These are phyloP conservation scores for Pseudogymnoascus verrucosus DNA, from an alignment of 2,329 filamentous ascomycete genomes.

Conservation along the genomic window DNA sequence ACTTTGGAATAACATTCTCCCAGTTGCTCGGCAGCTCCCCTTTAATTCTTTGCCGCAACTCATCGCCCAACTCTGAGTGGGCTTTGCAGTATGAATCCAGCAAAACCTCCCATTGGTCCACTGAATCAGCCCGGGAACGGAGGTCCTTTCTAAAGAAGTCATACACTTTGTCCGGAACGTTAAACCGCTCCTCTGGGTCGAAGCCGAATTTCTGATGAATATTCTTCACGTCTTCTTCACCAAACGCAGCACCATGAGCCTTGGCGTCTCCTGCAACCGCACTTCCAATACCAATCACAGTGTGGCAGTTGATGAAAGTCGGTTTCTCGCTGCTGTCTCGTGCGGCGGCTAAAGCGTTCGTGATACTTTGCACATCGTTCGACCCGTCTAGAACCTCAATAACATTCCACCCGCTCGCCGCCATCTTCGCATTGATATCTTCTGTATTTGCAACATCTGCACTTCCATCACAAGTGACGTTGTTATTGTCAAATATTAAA, in stretches of 20 bases:
- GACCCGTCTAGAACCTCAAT: conserved; percentile 36
- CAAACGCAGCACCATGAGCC: conserved; percentile 43
- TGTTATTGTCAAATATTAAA: conserved; percentile 42
- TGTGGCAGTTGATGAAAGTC: conserved; percentile 40
- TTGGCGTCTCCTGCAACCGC: conserved; percentile 34
- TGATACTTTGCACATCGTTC: no score
- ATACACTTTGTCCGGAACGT: background rate
- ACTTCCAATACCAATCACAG: conserved; percentile 37
- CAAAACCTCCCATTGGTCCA: background rate
- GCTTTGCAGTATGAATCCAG: background rate
- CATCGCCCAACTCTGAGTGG: background rate
- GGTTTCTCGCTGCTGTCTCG: conserved; percentile 32
- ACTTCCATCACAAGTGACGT: conserved; percentile 39
- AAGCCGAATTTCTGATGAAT: background rate
- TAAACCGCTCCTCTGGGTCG: background rate
- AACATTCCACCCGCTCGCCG: conserved; percentile 37
- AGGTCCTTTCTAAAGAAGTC: background rate
- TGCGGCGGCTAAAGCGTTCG: conserved; percentile 27
- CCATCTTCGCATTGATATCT: conserved; percentile 40
- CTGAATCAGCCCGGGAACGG: no score
- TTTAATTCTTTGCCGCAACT: background rate
- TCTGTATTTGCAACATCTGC: conserved; percentile 38
- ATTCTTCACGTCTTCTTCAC: conserved; percentile 29
- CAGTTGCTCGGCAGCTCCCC: background rate
- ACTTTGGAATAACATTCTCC: background rate